Base-by-base conservation (phyloP, 2,329 filamentous ascomycete species). In the Fusarium oxysporum region DNA sequence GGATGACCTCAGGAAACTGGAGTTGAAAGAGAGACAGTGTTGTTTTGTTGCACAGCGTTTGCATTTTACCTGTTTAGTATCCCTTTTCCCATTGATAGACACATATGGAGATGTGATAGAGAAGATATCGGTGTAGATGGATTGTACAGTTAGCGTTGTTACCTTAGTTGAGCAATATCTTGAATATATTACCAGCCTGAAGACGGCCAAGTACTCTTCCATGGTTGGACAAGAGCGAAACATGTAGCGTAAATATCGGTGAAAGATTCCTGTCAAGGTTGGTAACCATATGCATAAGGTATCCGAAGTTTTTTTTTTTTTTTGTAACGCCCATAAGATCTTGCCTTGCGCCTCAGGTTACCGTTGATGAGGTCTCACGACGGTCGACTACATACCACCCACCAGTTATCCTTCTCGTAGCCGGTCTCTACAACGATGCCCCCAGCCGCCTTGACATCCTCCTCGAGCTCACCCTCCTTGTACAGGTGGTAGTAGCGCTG, bases 391-490 rank as follows among this genome's bases (percentile, higher is more conserved):
- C 82, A 84, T 80, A 97, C 91, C 60, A 91, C 94, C 96, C 96
- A 99, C 96, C 96, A 98, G 83, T 99, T 99, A 80, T 98, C 96
- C 84, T 92, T 95, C 80, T 99, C 96, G 82, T 98, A 99, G 38
- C 96, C 96, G 67, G 90, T 90, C 73, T 93, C 91, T 30, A 96
- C 77, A 19, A 98, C 90, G 54, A 83, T 83, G 12, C 95, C 96
- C 23, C 95, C 95, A 25, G 92, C 95, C 21, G 88, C 86, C 56
- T 82, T 81, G 64, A 97, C 89, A 80, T 98, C 93, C 47, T 90
- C 87, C 80, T 98, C 95, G 65, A 99, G 85, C 84, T 99, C 96
- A 21, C 93, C 93, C 79, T 93, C 89, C 60, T 90, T 88, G 82
- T 97, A 99, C 32, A 99, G 86, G 83, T 99, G 96, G 81, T 99